Evolutionary conservation across 805 yeast genomes (phyloP), one percentile per base, ranked within the genome.

Genomic region (Schizosaccharomyces osmophilus): DNA sequence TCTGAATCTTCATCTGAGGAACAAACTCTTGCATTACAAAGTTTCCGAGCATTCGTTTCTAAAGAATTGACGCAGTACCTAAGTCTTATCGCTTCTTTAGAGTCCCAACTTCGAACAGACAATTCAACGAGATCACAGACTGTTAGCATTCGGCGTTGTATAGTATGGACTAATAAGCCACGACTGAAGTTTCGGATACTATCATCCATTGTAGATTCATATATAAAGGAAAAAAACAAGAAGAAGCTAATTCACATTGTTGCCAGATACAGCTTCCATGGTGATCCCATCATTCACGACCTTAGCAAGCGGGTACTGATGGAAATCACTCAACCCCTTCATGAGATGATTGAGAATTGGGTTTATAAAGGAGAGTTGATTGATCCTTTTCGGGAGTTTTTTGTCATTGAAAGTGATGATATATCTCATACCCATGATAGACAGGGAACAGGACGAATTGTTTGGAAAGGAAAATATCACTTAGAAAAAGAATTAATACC

Each of bases 261-360:
- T 1, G 74, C 77, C 66, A 69, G 74, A 2, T 75, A 78, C 55
- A 75, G 81, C 1, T 72, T 73, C 32, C 81, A 81, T 68, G 96
- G 95, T 1, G 95, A 90, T 68, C 64, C 68, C 8, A 64, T 74
- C 3, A 74, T 87, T 1, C 67, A 74, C 42, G 64, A 68, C 0
- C 67, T 81, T 15, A 73, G 87, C 0, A 57, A 60, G 0, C 65
- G 70, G 4, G 71, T 85, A 24, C 78, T 82, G 62, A 61, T 68
- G 3, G 74, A 74, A 39, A 74, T 80, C 3, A 70, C 78, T 0
- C 72, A 72, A 5, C 87, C 95, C 0, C 87, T 86, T 68, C 76
- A 76, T 62, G 80, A 78, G 48, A 74, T 81, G 39, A 65, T 85
- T 4, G 74, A 76, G 48, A 74, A 75, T 55, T 90, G 97, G 97